Conservation (phyloP, 257 asterid species). For the Solanum ossicruentum region DNA sequence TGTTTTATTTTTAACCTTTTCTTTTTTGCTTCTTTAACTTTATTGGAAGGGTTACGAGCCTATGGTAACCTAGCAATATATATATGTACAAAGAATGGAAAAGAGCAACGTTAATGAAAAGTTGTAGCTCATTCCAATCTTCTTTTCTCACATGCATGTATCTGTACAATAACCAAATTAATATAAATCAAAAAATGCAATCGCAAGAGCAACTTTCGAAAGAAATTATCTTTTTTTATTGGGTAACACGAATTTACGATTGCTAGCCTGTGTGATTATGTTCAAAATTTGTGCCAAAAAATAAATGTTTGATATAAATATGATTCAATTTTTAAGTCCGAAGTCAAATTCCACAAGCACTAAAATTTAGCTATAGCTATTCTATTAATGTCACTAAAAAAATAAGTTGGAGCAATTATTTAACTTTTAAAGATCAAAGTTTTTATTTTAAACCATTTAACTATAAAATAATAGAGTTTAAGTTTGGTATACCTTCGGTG, state of each 20-base stretch:
- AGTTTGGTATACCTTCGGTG: too few relatives aligned
- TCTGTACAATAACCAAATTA: neutral
- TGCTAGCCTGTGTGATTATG: neutral
- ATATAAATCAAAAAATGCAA: neutral
- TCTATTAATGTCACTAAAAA: neutral
- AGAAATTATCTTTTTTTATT: neutral
- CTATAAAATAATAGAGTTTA: neutral
- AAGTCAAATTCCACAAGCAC: neutral
- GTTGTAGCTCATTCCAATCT: neutral
- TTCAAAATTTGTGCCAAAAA: neutral
- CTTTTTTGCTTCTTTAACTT: neutral
- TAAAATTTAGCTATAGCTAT: neutral
- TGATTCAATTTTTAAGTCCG: neutral
- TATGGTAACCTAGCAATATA: neutral
- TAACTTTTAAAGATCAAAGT: neutral
- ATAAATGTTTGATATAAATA: neutral
- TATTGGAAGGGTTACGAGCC: neutral
- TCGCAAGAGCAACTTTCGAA: neutral
- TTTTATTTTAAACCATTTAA: neutral
- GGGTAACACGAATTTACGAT: neutral
- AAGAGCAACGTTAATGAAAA: neutral
- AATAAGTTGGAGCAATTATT: neutral
- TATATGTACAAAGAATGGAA: neutral
- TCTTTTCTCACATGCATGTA: neutral
- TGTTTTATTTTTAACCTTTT: neutral